Base-by-base conservation (phyloP, 176 grass and related monocot species). In the Pontederia crassipes region DNA sequence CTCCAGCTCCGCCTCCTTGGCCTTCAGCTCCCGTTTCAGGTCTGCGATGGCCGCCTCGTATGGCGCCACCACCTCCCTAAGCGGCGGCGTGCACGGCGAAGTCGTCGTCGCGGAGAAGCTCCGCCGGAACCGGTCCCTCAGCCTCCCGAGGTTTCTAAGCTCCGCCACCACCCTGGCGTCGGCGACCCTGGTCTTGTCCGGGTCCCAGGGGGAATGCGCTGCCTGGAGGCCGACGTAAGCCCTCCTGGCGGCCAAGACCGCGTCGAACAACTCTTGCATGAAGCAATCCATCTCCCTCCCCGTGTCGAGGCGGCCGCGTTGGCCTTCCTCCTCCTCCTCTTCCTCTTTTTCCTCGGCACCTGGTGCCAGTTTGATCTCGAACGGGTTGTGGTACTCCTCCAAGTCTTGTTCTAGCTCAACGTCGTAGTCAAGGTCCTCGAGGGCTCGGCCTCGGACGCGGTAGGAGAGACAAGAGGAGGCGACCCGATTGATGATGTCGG, bases 11-110 rank as follows among this genome's bases (percentile, higher is more conserved):
- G 76, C 74, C 61, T 97, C 87, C 81, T 92, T 97, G 18, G 75
- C 46, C 71, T 88, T 86, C 55, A 97, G 78, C 84, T 97, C 76
- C 28, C 73, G 79, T 4, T 71, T 78, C 55, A 97, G 75, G 68
- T 97, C 93, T 40, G 92, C 76, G 52, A 97, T 74, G 57, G 84
- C 84, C 11, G 93, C 93, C 80, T 97, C 87, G 73, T 97, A 97
- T 0, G 93, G 87, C 27, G 87, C 87, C 12, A 97, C 84, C 18
- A 74, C 87, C 45, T 97, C 93, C 6, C 81, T 78, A 32, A 96
- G 75, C 48, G 83, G 78, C 11, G 70, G 53, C 1, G 55, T 3
- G 15, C 46, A 12, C 58, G 46, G 17, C 58, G 3, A 70, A 45
- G 18, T 12, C 54, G 4, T 45, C 32, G 6, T 40, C 4, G 32